Base-by-base conservation (phyloP, 306 rosid genomes). In the Prosopis cineraria region DNA sequence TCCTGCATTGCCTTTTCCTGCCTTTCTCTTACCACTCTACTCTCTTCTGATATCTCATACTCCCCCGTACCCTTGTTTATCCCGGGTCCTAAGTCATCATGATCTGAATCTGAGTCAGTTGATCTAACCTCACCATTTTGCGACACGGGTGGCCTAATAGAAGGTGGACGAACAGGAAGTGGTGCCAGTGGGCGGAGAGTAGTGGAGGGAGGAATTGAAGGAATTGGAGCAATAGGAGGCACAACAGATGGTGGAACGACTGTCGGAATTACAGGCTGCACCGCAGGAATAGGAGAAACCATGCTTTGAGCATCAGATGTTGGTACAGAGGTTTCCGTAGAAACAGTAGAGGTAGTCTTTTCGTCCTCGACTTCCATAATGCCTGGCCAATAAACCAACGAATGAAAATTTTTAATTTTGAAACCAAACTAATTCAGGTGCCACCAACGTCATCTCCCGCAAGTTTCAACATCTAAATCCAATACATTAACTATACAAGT, bases 1-100 rank as follows among this genome's bases (percentile, higher is more conserved):
- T 88, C 96, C 48, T 91, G 97, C 87, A 81, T 85, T 27, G 91
- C 91, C 76, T 85, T 95, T 80, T 93, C 99, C 79, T 93, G 99
- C 45, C 93, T 79, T 83, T 93, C 99, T 44, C 98, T 87, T 10
- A 88, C 85, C 70, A 72, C 76, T 65, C 79, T 86, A 77, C 97
- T 91, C 87, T 93, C 99, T 75, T 90, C 98, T 3, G 99, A 95
- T 81, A 93, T 82, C 78, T 93, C 94, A 81, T 91, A 95, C 67
- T 86, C 98, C 64, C 83, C 87, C 0, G 84, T 52, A 30, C 89
- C 86, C 72, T 80, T 62, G 80, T 87, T 84, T 7, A 88, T 52
- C 58, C 83, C 80, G 3, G 82, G 81, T 20, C 65, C 82, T 0
- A 68, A 69, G 16, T 82, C 93, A 56, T 84, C 92, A 14, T 78